Evolutionary conservation across 1,284 basidiomycete genomes (phyloP), one percentile per base, ranked within the genome.

Genomic region (Abortiporus biennis): DNA sequence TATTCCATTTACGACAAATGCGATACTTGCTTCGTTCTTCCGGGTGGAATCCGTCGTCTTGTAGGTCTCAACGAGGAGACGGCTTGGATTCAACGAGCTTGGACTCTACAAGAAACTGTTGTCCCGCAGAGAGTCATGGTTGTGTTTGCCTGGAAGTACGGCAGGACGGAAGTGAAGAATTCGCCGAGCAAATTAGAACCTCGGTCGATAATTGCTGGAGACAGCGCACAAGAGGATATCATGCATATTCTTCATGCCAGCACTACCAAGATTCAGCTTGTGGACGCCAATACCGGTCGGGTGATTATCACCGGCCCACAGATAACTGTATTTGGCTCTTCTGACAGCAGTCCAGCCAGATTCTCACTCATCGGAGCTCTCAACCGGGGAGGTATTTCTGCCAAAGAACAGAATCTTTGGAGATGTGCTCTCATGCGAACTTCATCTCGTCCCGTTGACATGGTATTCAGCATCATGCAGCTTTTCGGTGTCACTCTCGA

Each of bases 381-480:
- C 8, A 13, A 9, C 33, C 9, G 20, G 9, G n/a, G 16, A 8
- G 16, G 8, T 8, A 35, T 35, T n/a, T n/a, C n/a, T n/a, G n/a
- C n/a, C 6, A 39, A 29, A 17, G 29, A 40, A 17, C 41, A 49
- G 13, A 44, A 49, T 6, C 42, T 54, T 5, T 59, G 55, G 56
- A 51, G 48, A 33, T 46, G 51, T 40, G 48, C 50, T 6, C 38
- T 52, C 24, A 50, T 54, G 50, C 48, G 53, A 24, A 54, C 56
- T 32, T 55, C 57, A 1, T 55, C 56, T 3, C 48, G 49, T 38
- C 53, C 53, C 11, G 52, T 56, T 21, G 56, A 57, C 41, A 56
- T 53, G 55, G 47, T 56, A n/a, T 51, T 57, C 44, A 57, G 55
- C 46, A 57, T 59, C 45, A 56, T 57, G 56, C 55, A 53, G 16